A percentile compares a stretch with the other conserved stretches of the same genome.
Evolutionary conservation across 2,329 filamentous ascomycete species (phyloP).

Genomic region (Alternaria incomplexa): DNA sequence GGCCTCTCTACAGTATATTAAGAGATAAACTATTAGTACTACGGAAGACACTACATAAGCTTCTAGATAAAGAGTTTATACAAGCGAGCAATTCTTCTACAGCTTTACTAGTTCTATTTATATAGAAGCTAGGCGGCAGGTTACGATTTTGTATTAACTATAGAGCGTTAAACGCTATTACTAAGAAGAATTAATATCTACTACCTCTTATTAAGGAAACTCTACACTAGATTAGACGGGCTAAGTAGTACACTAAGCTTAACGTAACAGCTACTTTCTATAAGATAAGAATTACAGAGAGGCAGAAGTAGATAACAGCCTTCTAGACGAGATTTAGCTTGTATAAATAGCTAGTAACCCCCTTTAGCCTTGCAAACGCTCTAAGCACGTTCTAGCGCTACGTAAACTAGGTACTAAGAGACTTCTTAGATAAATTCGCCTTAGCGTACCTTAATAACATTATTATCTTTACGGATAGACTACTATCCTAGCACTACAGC

Average conservation of each 20-base stretch:
- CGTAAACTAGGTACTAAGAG: too few relatives aligned
- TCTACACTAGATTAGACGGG: background rate
- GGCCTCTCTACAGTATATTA: background rate
- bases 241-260: background rate
- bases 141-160: background rate
- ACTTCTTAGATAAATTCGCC: too few relatives aligned
- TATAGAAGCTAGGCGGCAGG: background rate
- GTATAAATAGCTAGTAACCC: too few relatives aligned
- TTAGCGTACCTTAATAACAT: too few relatives aligned
- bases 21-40: background rate
- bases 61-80: background rate
- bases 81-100: background rate
- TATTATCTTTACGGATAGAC: too few relatives aligned
- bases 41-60: background rate
- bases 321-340: too few relatives aligned
- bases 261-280: background rate
- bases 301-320: background rate
- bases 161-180: background rate
- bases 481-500: background rate
- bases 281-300: background rate
- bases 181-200: background rate
- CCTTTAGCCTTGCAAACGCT: too few relatives aligned
- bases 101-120: background rate
- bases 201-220: background rate
- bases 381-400: too few relatives aligned